A percentile compares a stretch with the other conserved stretches of the same genome.
phyloP scores from a whole-genome alignment of 78 protist genomes.

The Monocercomonoides exilis region DNA sequence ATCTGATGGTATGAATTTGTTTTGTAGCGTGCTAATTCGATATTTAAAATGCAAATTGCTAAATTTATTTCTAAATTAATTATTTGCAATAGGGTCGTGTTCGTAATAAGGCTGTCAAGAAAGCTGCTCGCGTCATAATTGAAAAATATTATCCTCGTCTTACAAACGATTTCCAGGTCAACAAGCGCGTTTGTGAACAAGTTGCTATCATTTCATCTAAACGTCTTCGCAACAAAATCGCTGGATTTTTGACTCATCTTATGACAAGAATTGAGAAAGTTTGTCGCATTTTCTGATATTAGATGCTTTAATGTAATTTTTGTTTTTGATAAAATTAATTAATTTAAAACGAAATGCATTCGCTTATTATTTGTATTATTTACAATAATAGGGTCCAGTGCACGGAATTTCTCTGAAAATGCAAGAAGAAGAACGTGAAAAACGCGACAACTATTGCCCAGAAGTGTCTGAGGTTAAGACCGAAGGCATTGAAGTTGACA shows the following conservation, averaged over 20 bases:
- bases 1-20: neutral
- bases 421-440: conserved; percentile 99
- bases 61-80: neutral
- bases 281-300: neutral
- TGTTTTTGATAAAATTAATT: neutral
- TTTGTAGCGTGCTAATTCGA: neutral
- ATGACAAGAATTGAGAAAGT: neutral
- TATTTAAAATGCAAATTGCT: neutral
- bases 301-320: neutral
- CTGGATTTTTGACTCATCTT: conserved; percentile 85
- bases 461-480: conserved; percentile 72
- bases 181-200: conserved; percentile 89
- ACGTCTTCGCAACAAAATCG: conserved; percentile 95
- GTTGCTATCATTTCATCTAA: conserved; percentile 92
- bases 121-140: conserved; percentile 87
- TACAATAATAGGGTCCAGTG: conserved; percentile 91
- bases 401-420: conserved; percentile 93
- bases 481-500: conserved; percentile 39
- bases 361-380: conserved; percentile 88
- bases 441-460: conserved; percentile 96
- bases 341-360: neutral
- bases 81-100: conserved; percentile 86
- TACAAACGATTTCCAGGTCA: conserved; percentile 91
- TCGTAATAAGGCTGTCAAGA: conserved; percentile 97
- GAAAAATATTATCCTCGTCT: conserved; percentile 96